phyloP scores from a whole-genome alignment of 202 grass and related monocot genomes.

The Sporobolus alterniflorus region DNA sequence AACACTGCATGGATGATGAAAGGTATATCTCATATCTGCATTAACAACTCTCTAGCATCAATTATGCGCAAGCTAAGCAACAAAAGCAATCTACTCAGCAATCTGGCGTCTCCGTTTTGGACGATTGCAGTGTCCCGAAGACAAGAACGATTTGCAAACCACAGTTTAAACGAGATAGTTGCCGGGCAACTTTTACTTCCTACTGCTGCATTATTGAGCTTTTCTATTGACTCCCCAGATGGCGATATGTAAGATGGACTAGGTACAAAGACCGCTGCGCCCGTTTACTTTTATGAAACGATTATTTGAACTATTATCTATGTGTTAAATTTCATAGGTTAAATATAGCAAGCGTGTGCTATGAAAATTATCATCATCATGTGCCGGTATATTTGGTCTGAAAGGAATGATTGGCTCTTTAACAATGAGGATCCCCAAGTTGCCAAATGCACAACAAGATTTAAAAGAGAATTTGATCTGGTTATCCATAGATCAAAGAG shows the following conservation, averaged over 20 bases:
- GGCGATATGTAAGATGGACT: constrained; percentile 25
- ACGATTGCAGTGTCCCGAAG: constrained; percentile 2
- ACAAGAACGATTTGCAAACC: constrained; percentile 5
- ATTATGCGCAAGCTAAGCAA: background rate
- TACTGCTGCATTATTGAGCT: constrained; percentile 43
- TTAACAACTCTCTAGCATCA: constrained; percentile 10
- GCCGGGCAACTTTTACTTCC: background rate
- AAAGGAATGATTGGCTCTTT: no score
- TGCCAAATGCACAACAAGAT: no score
- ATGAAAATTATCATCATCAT: no score
- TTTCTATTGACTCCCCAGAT: constrained; percentile 31
- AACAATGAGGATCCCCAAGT: no score
- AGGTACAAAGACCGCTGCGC: no score
- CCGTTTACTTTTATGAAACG: no score
- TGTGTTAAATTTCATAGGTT: no score
- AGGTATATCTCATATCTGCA: constrained; percentile 2
- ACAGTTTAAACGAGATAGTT: constrained; percentile 24
- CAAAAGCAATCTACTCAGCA: background rate
- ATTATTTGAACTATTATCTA: no score
- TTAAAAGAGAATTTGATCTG: no score
- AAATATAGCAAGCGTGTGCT: no score
- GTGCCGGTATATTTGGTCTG: no score
- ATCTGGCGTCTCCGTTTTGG: background rate
- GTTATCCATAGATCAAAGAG: no score
- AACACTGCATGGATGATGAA: constrained; percentile 27